Evolutionary conservation across 345 rosid species (phyloP).

Genomic region (Melastoma malabathricum): DNA sequence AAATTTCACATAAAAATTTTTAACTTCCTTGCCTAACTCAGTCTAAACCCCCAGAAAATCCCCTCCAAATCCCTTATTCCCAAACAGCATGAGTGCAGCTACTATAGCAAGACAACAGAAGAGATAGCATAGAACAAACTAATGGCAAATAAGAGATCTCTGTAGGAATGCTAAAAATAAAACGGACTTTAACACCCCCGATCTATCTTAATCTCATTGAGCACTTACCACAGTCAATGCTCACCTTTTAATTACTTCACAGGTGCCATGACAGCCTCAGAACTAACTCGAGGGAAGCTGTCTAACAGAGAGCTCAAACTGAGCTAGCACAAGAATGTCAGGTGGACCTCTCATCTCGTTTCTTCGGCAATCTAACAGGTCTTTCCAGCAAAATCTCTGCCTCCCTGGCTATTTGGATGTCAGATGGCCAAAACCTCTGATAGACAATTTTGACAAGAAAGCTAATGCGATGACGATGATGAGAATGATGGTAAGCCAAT

Average conservation of each 20-base stretch:
- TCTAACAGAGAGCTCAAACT: conserved; percentile 10
- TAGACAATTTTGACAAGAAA: conserved; percentile 45
- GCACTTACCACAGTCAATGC: neutral
- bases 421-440: conserved; percentile 62
- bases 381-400: conserved; percentile 34
- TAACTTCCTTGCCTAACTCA: too few relatives aligned
- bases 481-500: conserved; percentile 63
- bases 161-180: too few relatives aligned
- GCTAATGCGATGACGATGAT: conserved; percentile 37
- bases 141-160: too few relatives aligned
- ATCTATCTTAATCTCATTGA: too few relatives aligned
- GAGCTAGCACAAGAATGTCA: conserved; percentile 16
- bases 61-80: too few relatives aligned
- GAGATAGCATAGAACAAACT: too few relatives aligned
- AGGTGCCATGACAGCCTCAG: neutral
- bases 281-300: conserved; percentile 15
- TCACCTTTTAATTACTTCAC: conserved; percentile 1
- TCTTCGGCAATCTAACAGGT: conserved; percentile 15
- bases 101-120: too few relatives aligned
- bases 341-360: conserved; percentile 20
- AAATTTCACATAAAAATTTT: too few relatives aligned
- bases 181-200: too few relatives aligned
- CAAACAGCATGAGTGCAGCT: too few relatives aligned
- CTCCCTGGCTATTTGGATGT: conserved; percentile 67
- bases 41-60: too few relatives aligned